Percentiles rank a stretch among this genome's conserved stretches.
phyloP scores from a whole-genome alignment of 257 asterid species.

The Nemophila menziesii region DNA sequence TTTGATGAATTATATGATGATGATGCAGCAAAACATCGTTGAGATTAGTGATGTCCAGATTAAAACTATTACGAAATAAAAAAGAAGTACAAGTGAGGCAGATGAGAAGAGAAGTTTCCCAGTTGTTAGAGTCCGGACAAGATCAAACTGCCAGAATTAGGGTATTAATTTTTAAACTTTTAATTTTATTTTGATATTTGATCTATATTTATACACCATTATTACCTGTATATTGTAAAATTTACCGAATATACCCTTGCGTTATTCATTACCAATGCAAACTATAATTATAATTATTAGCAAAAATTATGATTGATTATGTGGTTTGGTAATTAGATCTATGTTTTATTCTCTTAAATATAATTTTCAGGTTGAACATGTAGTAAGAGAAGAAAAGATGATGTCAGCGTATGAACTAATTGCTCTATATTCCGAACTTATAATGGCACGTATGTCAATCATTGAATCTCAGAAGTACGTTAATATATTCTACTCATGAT shows the following conservation, averaged over 20 bases:
- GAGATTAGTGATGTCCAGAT: conserved; percentile 58
- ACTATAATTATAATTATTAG: too few relatives aligned
- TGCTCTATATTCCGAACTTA: conserved; percentile 77
- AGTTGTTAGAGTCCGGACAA: conserved; percentile 75
- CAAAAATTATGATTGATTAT: too few relatives aligned
- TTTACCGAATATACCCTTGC: too few relatives aligned
- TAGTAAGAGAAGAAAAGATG: conserved; percentile 91
- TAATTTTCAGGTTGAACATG: conserved; percentile 84
- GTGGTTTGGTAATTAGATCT: not conserved
- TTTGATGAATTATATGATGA: conserved; percentile 10
- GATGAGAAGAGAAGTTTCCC: conserved; percentile 70
- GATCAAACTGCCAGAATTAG: conserved; percentile 72
- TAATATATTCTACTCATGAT: conserved; percentile 10
- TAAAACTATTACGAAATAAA: conserved; percentile 74
- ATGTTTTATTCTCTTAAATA: not conserved
- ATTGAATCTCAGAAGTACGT: conserved; percentile 93
- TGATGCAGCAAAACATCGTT: conserved; percentile 68
- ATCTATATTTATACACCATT: too few relatives aligned
- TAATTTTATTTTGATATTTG: not conserved
- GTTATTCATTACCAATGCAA: too few relatives aligned
- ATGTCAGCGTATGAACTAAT: conserved; percentile 89
- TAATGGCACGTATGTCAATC: conserved; percentile 66
- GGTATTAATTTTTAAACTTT: conserved; percentile 22
- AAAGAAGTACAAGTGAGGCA: conserved; percentile 69
- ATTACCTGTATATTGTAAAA: too few relatives aligned